Evolutionary conservation across 1,139 yeast genomes (phyloP).

Genomic region (Pichia kudriavzevii): DNA sequence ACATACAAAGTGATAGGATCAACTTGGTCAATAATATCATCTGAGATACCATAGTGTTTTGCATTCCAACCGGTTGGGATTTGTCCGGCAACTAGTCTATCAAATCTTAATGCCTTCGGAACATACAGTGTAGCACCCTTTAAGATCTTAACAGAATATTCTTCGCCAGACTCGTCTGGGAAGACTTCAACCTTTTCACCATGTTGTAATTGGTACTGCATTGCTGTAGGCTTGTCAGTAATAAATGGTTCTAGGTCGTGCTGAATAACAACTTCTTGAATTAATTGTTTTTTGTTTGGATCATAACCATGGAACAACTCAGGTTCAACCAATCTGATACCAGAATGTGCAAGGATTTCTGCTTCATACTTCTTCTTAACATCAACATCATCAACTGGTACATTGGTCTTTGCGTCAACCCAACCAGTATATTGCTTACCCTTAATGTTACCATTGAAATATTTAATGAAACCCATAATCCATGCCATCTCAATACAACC

Average conservation of each 20-base stretch:
- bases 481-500: slow-evolving; percentile 99
- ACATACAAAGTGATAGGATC: slow-evolving; percentile 93
- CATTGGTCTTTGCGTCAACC: slow-evolving; percentile 91
- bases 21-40: slow-evolving; percentile 87
- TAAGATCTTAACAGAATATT: slow-evolving; percentile 80
- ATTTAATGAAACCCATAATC: slow-evolving; percentile 97
- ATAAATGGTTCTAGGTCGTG: slow-evolving; percentile 95
- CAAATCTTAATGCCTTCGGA: slow-evolving; percentile 94
- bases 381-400: slow-evolving; percentile 92
- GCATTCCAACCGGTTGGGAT: slow-evolving; percentile 99
- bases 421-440: slow-evolving; percentile 88
- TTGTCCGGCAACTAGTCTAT: slow-evolving; percentile 97
- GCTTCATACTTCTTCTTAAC: slow-evolving; percentile 87
- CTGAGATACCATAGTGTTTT: slow-evolving; percentile 86
- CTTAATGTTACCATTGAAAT: slow-evolving; percentile 81
- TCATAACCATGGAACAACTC: slow-evolving; percentile 90
- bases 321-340: slow-evolving; percentile 94
- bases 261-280: slow-evolving; percentile 93
- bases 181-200: slow-evolving; percentile 91
- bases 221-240: slow-evolving; percentile 90
- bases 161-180: slow-evolving; percentile 74
- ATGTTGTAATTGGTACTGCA: slow-evolving; percentile 87
- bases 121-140: slow-evolving; percentile 88
- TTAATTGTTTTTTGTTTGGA: slow-evolving; percentile 84
- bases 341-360: slow-evolving; percentile 82